Percentiles rank a stretch among this genome's conserved stretches.
These are phyloP conservation scores for Groenewaldozyma salmanticensis DNA, from an alignment of 805 yeast species.

Conservation along the genomic window DNA sequence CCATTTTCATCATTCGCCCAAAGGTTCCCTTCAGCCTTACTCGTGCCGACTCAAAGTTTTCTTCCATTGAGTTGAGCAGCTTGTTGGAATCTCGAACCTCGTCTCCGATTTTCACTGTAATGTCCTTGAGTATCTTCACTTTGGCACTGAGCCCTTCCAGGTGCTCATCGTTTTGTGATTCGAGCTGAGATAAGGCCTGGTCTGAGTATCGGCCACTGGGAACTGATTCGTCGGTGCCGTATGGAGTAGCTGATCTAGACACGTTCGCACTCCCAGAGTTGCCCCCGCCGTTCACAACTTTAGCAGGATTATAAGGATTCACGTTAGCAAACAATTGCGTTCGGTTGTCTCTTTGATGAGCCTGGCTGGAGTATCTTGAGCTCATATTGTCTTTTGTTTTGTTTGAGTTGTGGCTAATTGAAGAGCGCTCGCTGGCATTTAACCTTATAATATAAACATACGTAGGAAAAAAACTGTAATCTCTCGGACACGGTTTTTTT, in stretches of 20 bases:
- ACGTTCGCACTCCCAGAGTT: constrained; percentile 2
- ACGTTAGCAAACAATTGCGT: constrained; percentile 31
- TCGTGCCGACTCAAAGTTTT: constrained; percentile 40
- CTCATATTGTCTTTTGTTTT: too few relatives aligned
- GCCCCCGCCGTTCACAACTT: constrained; percentile 7
- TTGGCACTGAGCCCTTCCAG: constrained; percentile 44
- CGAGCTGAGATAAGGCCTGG: constrained; percentile 47
- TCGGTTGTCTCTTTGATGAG: constrained; percentile 28
- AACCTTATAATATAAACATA: too few relatives aligned
- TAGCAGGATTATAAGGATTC: constrained; percentile 22
- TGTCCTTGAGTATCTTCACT: constrained; percentile 44
- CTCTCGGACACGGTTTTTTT: neutral
- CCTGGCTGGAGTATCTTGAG: constrained; percentile 15
- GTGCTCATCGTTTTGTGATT: constrained; percentile 57
- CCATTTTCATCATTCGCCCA: constrained; percentile 52
- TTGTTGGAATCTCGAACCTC: constrained; percentile 48
- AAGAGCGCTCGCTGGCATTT: too few relatives aligned
- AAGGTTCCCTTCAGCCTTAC: constrained; percentile 42
- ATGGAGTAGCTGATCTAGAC: constrained; percentile 12
- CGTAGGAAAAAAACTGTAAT: neutral
- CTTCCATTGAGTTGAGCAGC: constrained; percentile 34
- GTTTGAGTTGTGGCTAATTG: too few relatives aligned
- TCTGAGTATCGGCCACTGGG: constrained; percentile 35
- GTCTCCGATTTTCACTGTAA: constrained; percentile 44
- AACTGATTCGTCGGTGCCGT: constrained; percentile 21